Percentiles rank a stretch among this genome's conserved stretches.
These are phyloP conservation scores for Gracilaria domingensis DNA, from an alignment of 23 red algal species.

Conservation along the genomic window DNA sequence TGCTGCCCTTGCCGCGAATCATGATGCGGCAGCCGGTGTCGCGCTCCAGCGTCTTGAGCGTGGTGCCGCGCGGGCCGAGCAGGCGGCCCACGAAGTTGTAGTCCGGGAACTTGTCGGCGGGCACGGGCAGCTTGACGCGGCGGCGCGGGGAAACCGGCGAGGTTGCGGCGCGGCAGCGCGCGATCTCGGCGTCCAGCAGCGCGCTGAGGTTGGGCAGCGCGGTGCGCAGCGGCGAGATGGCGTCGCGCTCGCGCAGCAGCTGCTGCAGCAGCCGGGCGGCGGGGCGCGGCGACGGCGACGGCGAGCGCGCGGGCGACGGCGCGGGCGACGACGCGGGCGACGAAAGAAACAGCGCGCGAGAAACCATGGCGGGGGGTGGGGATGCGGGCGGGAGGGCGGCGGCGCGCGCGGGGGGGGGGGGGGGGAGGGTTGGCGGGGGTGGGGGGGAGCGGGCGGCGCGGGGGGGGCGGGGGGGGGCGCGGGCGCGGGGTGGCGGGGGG, in stretches of 20 bases:
- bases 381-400: not conserved
- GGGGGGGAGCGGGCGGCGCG: not conserved
- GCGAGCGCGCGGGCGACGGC: not conserved
- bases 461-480: not conserved
- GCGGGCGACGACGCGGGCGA: conserved; percentile 4
- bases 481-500: not conserved
- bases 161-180: conserved; percentile 3
- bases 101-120: conserved; percentile 91
- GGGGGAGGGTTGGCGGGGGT: not conserved
- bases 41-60: conserved; percentile 87
- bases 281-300: not conserved
- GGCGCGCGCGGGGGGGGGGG: not conserved
- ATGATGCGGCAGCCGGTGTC: conserved; percentile 96
- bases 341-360: not conserved
- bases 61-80: conserved; percentile 94
- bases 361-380: not conserved
- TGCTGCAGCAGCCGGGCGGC: conserved; percentile 7
- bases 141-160: not conserved
- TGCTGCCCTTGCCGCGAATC: conserved; percentile 95
- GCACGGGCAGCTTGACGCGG: conserved; percentile 75
- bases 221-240: conserved; percentile 34
- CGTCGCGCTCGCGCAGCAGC: conserved; percentile 60
- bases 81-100: conserved; percentile 98
- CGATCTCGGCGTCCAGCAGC: conserved; percentile 45
- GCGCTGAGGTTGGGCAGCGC: conserved; percentile 43